Percentiles rank a stretch among this genome's conserved stretches.
Evolutionary conservation across 257 asterid genomes (phyloP).

Genomic region (Nicotiana sylvestris): DNA sequence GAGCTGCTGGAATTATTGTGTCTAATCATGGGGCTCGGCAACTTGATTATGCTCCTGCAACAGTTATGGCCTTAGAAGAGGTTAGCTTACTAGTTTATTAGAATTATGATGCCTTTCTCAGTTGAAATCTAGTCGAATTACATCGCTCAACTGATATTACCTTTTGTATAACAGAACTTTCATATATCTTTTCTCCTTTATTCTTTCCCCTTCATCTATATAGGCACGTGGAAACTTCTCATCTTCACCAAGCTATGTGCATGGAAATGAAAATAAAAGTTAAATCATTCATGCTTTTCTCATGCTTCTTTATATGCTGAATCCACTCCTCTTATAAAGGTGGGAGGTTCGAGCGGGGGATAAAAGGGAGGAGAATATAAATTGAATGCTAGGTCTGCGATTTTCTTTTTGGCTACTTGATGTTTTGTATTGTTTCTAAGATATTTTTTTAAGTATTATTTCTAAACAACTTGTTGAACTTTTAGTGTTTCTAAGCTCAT

Average conservation of each 20-base stretch:
- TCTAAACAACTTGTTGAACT: not conserved
- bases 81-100: slow-evolving; percentile 19
- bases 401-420: not conserved
- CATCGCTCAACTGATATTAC: not conserved
- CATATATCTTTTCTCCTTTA: not conserved
- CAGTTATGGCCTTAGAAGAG: slow-evolving; percentile 72
- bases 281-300: not conserved
- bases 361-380: not conserved
- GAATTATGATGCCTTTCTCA: not conserved
- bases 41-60: slow-evolving; percentile 74
- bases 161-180: not conserved
- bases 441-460: not conserved
- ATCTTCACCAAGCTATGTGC: not conserved
- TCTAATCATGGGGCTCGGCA: slow-evolving; percentile 91
- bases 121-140: not conserved
- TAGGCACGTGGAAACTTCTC: not conserved
- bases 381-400: not conserved
- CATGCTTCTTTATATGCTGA: not conserved
- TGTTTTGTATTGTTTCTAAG: not conserved
- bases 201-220: not conserved
- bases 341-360: not conserved
- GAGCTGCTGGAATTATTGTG: slow-evolving; percentile 75
- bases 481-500: not conserved
- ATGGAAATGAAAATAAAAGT: not conserved
- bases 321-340: not conserved